Evolutionary conservation across 2,329 filamentous ascomycete genomes (phyloP), one percentile per base, ranked within the genome.

Genomic region (Colletotrichum plurivorum): DNA sequence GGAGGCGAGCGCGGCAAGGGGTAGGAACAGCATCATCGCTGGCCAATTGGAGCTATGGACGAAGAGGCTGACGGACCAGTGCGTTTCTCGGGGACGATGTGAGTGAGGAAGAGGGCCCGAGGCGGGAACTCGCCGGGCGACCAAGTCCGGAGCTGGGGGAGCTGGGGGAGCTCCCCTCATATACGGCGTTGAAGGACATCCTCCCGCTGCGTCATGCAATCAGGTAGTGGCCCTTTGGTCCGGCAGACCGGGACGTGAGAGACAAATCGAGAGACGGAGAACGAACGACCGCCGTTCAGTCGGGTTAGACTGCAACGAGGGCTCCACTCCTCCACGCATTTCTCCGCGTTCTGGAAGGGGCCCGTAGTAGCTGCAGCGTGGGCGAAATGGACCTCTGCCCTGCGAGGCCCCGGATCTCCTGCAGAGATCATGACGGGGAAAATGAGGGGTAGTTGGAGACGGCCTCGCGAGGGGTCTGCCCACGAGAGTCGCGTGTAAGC

Each of bases 361-460:
- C 54, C 60, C 16, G 8, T 18, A 20, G 22, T 27, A 20, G 22
- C 41, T 65, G 65, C 60, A 54, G 64, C 13, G 27, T 31, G 39
- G 48, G 20, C 27, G 41, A 59, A 46, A 45, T 53, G 25, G 8
- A 5, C 16, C 18, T 36, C 36, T 22, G 43, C 31, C 8, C 31
- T 36, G 58, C 31, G n/a, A 46, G 59, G 59, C 54, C 54, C 54
- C 49, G 20, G 55, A 60, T 66, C 36, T 55, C 48, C 31, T 36
- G 54, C 31, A 41, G 22, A 48, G 60, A 20, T 31, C 27, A 18
- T 9, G 31, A 55, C 18, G 53, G 39, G 45, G 15, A 12, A 51
- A 59, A 49, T 63, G 66, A 59, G 61, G 66, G 66, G 62, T 66
- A 66, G 13, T 51, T 69, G 61, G 48, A 43, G 65, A 53, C 43